Percentiles rank a stretch among this genome's conserved stretches.
Evolutionary conservation across 2,329 filamentous ascomycete genomes (phyloP).

Genomic region (Xylariaceae sp.): DNA sequence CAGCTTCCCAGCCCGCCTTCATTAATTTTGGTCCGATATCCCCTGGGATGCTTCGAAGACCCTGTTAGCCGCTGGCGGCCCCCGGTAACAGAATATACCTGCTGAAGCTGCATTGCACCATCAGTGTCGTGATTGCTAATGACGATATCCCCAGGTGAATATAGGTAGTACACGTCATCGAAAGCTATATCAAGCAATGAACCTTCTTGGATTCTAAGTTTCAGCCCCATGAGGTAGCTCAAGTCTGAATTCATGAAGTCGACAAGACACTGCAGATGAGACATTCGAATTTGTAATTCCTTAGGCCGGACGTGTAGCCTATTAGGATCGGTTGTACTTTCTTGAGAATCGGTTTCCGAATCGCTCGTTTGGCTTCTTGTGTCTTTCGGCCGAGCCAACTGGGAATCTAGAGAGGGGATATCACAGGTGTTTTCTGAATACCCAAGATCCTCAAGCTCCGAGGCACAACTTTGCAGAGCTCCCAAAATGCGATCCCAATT

Average conservation of each 20-base stretch:
- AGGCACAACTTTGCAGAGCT: background rate
- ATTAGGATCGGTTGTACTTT: no score
- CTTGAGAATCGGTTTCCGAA: no score
- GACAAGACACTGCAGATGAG: conserved; percentile 1
- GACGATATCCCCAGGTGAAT: conserved; percentile 4
- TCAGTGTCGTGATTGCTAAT: background rate
- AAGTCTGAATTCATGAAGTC: conserved; percentile 6
- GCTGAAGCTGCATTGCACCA: background rate
- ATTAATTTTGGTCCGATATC: background rate
- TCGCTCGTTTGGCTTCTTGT: no score
- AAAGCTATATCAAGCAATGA: conserved; percentile 2
- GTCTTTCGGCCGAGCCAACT: no score
- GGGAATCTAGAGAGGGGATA: no score
- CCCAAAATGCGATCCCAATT: conserved; percentile 2
- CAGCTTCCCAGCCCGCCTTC: conserved; percentile 2
- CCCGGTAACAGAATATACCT: conserved; percentile 6
- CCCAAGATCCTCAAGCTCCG: background rate
- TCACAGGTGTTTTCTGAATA: background rate
- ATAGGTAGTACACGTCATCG: conserved; percentile 8
- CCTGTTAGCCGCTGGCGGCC: conserved; percentile 2
- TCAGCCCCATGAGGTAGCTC: conserved; percentile 1
- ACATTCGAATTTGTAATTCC: no score
- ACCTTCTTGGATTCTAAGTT: conserved; percentile 1
- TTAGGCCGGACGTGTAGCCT: no score
- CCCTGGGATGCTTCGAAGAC: background rate